A percentile compares a stretch with the other conserved stretches of the same genome.
phyloP scores from a whole-genome alignment of 805 yeast species.

The Candida anglica region DNA sequence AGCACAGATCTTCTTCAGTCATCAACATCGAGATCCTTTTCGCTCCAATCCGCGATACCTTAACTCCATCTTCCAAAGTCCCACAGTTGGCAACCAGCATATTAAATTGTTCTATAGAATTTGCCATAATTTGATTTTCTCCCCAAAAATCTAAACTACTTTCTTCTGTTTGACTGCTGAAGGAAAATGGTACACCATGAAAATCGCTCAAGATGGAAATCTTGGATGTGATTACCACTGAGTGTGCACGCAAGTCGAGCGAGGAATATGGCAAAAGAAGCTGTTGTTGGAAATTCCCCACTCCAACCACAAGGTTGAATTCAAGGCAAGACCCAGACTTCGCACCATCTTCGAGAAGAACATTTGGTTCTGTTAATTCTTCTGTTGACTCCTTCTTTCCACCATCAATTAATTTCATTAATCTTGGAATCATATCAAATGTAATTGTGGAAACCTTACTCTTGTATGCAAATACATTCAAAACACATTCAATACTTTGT shows the following conservation, averaged over 20 bases:
- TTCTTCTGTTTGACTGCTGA: neutral
- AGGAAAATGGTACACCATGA: too few species aligned
- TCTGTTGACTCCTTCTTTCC: too few species aligned
- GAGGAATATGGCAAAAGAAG: slow-evolving; percentile 8
- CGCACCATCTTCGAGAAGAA: too few species aligned
- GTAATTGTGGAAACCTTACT: slow-evolving; percentile 15
- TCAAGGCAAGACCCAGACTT: too few species aligned
- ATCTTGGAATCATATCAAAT: slow-evolving; percentile 9
- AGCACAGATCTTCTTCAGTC: slow-evolving; percentile 7
- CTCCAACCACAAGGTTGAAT: neutral
- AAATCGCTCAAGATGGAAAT: neutral
- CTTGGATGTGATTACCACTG: neutral
- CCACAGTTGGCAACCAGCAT: slow-evolving; percentile 11
- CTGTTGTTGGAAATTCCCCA: slow-evolving; percentile 7
- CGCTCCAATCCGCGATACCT: slow-evolving; percentile 7
- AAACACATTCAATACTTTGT: slow-evolving; percentile 6
- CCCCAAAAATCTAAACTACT: slow-evolving; percentile 1
- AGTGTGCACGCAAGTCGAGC: slow-evolving; percentile 3
- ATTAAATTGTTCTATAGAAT: slow-evolving; percentile 4
- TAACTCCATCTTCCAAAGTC: slow-evolving; percentile 8
- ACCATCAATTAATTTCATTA: neutral
- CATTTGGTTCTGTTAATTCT: too few species aligned
- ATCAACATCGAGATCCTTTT: slow-evolving; percentile 6
- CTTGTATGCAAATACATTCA: slow-evolving; percentile 13
- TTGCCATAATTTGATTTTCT: slow-evolving; percentile 1